A percentile compares a stretch with the other conserved stretches of the same genome.
Evolutionary conservation across 257 asterid species (phyloP).

Genomic region (Avicennia marina): DNA sequence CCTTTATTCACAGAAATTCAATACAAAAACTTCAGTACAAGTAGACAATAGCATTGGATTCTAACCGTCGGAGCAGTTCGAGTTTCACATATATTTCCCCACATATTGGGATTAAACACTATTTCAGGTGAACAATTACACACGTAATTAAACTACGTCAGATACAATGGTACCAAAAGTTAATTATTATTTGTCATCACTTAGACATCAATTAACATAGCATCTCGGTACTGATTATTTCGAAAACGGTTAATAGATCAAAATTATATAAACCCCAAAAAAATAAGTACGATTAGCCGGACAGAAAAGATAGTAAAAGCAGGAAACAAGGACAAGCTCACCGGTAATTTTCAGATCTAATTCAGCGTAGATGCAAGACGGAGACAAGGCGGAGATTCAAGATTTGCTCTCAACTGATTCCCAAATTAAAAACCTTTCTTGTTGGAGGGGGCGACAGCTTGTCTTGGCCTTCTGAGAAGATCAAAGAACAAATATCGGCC

Average conservation of each 20-base stretch:
- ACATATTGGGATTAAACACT: slow-evolving; percentile 3
- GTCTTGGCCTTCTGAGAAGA: neutral
- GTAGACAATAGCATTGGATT: neutral
- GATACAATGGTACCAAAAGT: neutral
- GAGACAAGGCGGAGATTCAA: slow-evolving; percentile 19
- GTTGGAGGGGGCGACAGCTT: slow-evolving; percentile 20
- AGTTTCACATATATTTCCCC: slow-evolving; percentile 10
- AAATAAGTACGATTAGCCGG: too few relatives aligned
- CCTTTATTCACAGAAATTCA: neutral
- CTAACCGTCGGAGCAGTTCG: slow-evolving; percentile 1
- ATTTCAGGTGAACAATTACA: neutral
- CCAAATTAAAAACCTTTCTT: slow-evolving; percentile 14
- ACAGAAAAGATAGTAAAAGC: neutral
- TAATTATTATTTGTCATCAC: neutral
- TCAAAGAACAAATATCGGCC: too few relatives aligned
- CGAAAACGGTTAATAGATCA: neutral
- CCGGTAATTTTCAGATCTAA: slow-evolving; percentile 18
- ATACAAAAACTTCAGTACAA: slow-evolving; percentile 2
- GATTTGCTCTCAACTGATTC: neutral
- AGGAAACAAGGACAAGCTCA: slow-evolving; percentile 1
- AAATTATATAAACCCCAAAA: slow-evolving; percentile 1
- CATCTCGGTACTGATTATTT: neutral
- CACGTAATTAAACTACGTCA: neutral
- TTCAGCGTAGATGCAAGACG: slow-evolving; percentile 23
- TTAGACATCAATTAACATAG: neutral